Evolutionary conservation across 1,139 yeast genomes (phyloP).

Genomic region (Geotrichum siamense): DNA sequence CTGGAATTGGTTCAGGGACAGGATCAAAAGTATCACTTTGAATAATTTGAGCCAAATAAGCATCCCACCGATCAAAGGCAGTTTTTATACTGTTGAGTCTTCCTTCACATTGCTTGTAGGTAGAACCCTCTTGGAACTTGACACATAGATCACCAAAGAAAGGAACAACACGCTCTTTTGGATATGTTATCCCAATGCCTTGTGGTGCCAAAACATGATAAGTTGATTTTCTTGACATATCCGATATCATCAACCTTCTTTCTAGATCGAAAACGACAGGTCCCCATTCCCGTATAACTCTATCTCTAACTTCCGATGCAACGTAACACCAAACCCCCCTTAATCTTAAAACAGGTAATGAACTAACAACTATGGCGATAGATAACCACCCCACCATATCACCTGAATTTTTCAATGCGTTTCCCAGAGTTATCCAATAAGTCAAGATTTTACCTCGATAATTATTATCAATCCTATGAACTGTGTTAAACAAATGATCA

Average conservation of each 20-base stretch:
- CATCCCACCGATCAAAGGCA: slow-evolving; percentile 78
- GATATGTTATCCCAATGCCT: slow-evolving; percentile 70
- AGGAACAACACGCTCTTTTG: slow-evolving; percentile 77
- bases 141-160: slow-evolving; percentile 78
- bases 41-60: slow-evolving; percentile 43
- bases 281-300: slow-evolving; percentile 81
- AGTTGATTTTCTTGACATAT: slow-evolving; percentile 42
- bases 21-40: slow-evolving; percentile 35
- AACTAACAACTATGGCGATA: slow-evolving; percentile 74
- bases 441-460: slow-evolving; percentile 61
- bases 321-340: slow-evolving; percentile 71
- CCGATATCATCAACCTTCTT: slow-evolving; percentile 56
- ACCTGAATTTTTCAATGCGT: slow-evolving; percentile 68
- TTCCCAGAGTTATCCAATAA: slow-evolving; percentile 85
- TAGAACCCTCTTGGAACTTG: slow-evolving; percentile 35
- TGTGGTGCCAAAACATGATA: slow-evolving; percentile 83
- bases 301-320: slow-evolving; percentile 51
- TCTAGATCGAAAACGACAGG: slow-evolving; percentile 88
- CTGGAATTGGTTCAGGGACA: slow-evolving; percentile 30
- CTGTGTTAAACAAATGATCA: slow-evolving; percentile 52
- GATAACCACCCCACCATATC: slow-evolving; percentile 97
- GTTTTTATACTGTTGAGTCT: slow-evolving; percentile 63
- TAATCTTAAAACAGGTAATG: slow-evolving; percentile 73
- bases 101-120: slow-evolving; percentile 54
- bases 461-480: slow-evolving; percentile 25